Evolutionary conservation across 495 filamentous ascomycete species (phyloP), one percentile per base, ranked within the genome.

Genomic region (Xylaria venustula): DNA sequence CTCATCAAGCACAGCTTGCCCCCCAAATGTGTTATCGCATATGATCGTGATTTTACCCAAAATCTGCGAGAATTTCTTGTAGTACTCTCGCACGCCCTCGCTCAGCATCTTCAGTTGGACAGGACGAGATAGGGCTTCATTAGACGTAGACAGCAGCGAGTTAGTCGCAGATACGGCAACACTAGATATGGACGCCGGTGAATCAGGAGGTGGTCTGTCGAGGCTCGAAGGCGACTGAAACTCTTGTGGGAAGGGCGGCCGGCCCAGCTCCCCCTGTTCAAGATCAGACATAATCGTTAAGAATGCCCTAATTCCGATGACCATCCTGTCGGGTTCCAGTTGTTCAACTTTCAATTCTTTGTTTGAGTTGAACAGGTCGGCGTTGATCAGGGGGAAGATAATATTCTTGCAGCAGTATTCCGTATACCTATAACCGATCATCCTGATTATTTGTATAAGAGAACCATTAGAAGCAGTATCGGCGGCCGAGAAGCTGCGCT

Each of bases 11-110:
- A 90, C 90, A 25, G 92, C 94, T 72, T 99, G 94, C 4, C 94
- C 94, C 52, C 95, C 95, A 73, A 98, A 98, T 6, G 93, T 89
- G 61, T 94, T 93, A 71, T 98, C 93, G 72, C 94, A 98, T 11
- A 98, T 85, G 30, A 97, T 87, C 1, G 92, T 96, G 46, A 99
- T 95, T 70, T 96, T 94, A 25, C 93, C 93, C 7, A 99, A 77
- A 7, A 97, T 93, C 67, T 97, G 91, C 67, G 92, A 98, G 68
- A 99, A 99, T 37, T 86, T 86, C 37, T 86, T 79, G 67, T 97
- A 96, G 68, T 92, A 92, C 34, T 90, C 89, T 65, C 85, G 90
- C 2, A 91, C 85, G 30, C 85, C 85, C 30, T 93, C 90, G 50
- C 82, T 85, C 40, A 98, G 81, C 34, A 85, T 85, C 22, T 85